Conservation (phyloP, 1,284 basidiomycete species). For the Ganoderma resinaceum region DNA sequence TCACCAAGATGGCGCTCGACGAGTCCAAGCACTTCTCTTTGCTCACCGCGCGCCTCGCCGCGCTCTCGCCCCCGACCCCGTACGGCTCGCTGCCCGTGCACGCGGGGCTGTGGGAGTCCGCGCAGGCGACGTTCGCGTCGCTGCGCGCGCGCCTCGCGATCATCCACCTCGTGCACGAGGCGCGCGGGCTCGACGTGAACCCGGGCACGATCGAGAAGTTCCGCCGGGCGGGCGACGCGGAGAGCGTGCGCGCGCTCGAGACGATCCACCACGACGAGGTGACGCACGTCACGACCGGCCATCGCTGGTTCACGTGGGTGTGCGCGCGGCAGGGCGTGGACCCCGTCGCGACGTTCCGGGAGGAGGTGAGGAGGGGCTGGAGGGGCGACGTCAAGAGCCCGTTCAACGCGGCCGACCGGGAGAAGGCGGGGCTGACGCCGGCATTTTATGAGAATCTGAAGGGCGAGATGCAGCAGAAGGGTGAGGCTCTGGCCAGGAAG, state of each 20-base stretch:
- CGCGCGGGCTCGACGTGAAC: conserved; percentile 87
- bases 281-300: conserved; percentile 84
- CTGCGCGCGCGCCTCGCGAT: conserved; percentile 83
- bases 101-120: conserved; percentile 85
- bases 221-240: conserved; percentile 70
- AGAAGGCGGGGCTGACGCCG: conserved; percentile 75
- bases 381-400: conserved; percentile 85
- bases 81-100: conserved; percentile 83
- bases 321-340: conserved; percentile 72
- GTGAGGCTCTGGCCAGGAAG: conserved; percentile 16
- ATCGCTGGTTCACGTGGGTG: conserved; percentile 86
- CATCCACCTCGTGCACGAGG: conserved; percentile 91
- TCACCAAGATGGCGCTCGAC: conserved; percentile 84
- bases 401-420: conserved; percentile 81
- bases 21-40: conserved; percentile 84
- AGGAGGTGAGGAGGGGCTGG: conserved; percentile 80
- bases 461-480: conserved; percentile 54
- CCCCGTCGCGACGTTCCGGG: conserved; percentile 76
- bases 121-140: conserved; percentile 74
- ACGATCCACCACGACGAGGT: conserved; percentile 88
- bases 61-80: conserved; percentile 71
- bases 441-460: conserved; percentile 78
- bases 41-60: conserved; percentile 62
- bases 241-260: conserved; percentile 76
- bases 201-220: conserved; percentile 86